Conservation (phyloP, 495 filamentous ascomycete genomes). For the Wilcoxina mikolae region DNA sequence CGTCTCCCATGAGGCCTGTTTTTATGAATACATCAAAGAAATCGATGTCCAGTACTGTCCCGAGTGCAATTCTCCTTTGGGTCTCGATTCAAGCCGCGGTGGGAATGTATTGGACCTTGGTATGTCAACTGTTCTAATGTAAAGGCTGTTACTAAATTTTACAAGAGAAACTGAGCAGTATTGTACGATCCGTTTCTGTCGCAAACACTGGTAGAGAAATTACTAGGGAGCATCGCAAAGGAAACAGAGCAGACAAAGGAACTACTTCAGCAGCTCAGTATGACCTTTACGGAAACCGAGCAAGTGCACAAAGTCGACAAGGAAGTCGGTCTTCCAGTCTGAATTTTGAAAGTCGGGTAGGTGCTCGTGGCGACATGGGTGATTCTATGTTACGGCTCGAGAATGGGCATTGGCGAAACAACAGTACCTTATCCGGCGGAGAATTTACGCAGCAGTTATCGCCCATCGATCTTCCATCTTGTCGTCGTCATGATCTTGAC, state of each 20-base stretch:
- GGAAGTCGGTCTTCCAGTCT: conserved; percentile 28
- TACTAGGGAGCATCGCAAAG: conserved; percentile 32
- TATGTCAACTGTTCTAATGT: conserved; percentile 42
- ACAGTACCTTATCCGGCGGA: conserved; percentile 45
- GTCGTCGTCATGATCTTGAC: conserved; percentile 82
- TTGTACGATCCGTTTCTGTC: conserved; percentile 71
- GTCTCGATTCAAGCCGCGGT: conserved; percentile 85
- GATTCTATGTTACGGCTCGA: conserved; percentile 45
- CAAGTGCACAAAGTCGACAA: conserved; percentile 24
- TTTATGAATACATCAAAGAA: conserved; percentile 96
- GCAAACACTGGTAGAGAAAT: conserved; percentile 35
- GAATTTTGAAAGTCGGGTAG: conserved; percentile 32
- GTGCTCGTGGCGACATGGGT: conserved; percentile 38
- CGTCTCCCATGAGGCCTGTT: conserved; percentile 95
- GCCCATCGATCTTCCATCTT: conserved; percentile 6
- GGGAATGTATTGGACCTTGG: conserved; percentile 91
- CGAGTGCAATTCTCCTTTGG: conserved; percentile 81
- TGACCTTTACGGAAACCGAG: conserved; percentile 15
- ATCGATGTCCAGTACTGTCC: conserved; percentile 92
- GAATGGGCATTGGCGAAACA: conserved; percentile 45
- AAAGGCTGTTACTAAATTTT: conserved; percentile 13
- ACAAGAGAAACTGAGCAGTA: conserved; percentile 84
- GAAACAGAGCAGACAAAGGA: conserved; percentile 22
- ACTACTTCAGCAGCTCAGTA: conserved; percentile 32
- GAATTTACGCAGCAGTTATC: conserved; percentile 19